Evolutionary conservation across 2,329 filamentous ascomycete species (phyloP), one percentile per base, ranked within the genome.

Genomic region (Fusarium scirpi): DNA sequence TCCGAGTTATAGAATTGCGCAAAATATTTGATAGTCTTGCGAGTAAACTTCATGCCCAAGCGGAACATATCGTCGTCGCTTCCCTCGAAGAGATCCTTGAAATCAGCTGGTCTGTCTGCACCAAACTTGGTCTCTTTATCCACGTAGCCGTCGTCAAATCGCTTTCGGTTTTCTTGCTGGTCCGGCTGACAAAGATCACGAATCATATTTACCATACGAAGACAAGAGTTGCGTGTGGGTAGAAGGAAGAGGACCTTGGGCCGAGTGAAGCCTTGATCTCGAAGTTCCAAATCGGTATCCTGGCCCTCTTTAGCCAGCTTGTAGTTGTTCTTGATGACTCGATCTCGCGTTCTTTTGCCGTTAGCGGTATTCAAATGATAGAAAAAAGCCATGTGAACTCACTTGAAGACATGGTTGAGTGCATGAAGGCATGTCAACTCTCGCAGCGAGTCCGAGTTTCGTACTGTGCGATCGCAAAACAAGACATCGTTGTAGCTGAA

Each of bases 51-150:
- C 77, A 99, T 81, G n/a, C 95, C 96, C 3, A 98, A 84, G 5
- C 95, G 90, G 82, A 98, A 99, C 88, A 97, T 96, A 81, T 99
- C 96, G 78, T 98, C 96, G 78, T 97, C 94, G 78, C 98, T 98
- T 63, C 96, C 96, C 66, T 91, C 91, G 76, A 99, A 99, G 0
- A 98, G 86, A 60, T 97, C 92, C 25, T 88, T 86, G 81, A 97
- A 98, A 78, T 98, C 96, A 5, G 91, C 91, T 0, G 96, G 91
- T 76, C 94, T 93, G 76, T 92, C 90, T 11, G 87, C 84, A 27
- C 90, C 89, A 72, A 94, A 91, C 41, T 88, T 89, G 45, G 75
- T 63, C 24, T 92, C 88, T 41, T 89, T 87, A 29, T 91, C 87
- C 9, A 90, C 85, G 80, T 94, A 99, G 3, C 88, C 89, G 59